Percentiles rank a stretch among this genome's conserved stretches.
Conservation (phyloP, 108 stramenopile genomes). For the Fragilariopsis cylindrus region DNA sequence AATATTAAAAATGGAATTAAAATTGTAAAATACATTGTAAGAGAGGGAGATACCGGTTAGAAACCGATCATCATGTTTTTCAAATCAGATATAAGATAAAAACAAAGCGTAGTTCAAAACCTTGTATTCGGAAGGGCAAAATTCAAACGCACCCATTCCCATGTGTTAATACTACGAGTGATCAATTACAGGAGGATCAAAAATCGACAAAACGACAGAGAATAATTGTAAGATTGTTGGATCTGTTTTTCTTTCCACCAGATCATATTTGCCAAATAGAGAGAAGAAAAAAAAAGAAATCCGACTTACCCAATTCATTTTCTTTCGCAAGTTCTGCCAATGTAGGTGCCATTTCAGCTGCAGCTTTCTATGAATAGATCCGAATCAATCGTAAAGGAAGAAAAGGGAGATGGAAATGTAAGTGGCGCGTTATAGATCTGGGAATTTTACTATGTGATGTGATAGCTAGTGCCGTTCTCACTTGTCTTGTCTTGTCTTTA, state of each 20-base stretch:
- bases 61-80: no score
- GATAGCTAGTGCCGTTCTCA: no score
- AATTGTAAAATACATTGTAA: background rate
- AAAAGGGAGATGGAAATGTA: background rate
- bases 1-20: conserved; percentile 56
- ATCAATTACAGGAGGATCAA: no score
- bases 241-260: background rate
- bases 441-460: no score
- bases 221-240: background rate
- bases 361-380: conserved; percentile 51
- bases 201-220: background rate
- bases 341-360: conserved; percentile 79
- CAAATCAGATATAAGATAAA: no score
- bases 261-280: background rate
- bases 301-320: conserved; percentile 52
- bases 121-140: no score
- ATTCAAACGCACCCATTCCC: no score
- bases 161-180: no score
- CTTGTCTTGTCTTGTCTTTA: no score
- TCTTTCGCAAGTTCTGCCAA: conserved; percentile 53
- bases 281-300: background rate
- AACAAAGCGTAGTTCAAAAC: no score
- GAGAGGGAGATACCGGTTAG: no score
- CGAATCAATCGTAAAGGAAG: background rate
- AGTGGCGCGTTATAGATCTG: no score